Conservation (phyloP, 1,284 basidiomycete species). For the Fomitopsis palustris region DNA sequence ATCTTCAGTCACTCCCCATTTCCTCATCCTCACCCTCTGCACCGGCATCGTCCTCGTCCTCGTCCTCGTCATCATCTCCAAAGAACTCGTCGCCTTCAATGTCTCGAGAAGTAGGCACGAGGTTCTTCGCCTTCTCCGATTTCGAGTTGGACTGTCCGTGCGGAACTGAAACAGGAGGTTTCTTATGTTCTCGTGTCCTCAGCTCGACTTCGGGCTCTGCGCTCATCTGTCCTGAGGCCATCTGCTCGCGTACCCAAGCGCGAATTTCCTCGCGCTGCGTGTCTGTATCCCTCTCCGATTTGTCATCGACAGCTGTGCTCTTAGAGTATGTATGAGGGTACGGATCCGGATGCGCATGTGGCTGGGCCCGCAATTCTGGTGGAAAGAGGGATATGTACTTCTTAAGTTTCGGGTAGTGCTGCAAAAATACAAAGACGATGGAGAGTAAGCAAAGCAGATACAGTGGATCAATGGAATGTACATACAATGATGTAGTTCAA, state of each 20-base stretch:
- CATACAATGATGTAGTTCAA: constrained; percentile 82
- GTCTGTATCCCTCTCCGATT: constrained; percentile 23
- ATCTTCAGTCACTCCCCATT: neutral
- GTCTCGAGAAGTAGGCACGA: neutral
- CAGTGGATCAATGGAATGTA: constrained; percentile 16
- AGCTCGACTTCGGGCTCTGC: constrained; percentile 55
- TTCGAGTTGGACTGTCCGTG: neutral
- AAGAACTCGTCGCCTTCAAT: constrained; percentile 8
- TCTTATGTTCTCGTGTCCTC: constrained; percentile 1
- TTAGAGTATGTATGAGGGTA: constrained; percentile 8
- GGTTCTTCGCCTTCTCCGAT: neutral
- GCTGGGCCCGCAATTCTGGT: constrained; percentile 46
- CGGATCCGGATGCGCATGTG: constrained; percentile 23
- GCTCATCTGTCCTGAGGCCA: constrained; percentile 61
- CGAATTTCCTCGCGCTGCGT: constrained; percentile 61
- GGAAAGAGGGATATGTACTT: constrained; percentile 89
- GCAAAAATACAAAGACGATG: constrained; percentile 4
- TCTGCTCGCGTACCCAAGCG: constrained; percentile 55
- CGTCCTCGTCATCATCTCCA: constrained; percentile 2
- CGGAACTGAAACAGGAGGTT: neutral
- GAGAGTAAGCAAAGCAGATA: constrained; percentile 3
- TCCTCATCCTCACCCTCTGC: neutral
- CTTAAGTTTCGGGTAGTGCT: constrained; percentile 79
- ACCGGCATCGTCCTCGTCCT: neutral
- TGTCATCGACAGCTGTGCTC: neutral